These are phyloP conservation scores for Trichoderma pleuroti DNA, from an alignment of 2,329 filamentous ascomycete species.

Conservation along the genomic window DNA sequence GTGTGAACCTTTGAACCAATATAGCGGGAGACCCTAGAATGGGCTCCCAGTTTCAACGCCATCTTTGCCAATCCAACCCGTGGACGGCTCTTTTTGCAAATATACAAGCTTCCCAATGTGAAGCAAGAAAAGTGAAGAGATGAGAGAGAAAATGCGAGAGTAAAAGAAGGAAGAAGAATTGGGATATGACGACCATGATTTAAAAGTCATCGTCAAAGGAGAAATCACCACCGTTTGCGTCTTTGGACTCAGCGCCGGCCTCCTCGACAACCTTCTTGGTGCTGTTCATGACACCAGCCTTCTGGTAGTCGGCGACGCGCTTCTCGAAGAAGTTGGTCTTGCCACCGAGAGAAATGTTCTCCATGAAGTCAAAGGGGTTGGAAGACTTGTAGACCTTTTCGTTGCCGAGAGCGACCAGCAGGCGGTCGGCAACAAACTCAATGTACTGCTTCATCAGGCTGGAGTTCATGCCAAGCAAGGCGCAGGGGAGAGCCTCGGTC, in stretches of 20 bases:
- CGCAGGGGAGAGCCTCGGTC: slow-evolving; percentile 89
- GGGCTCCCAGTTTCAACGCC: slow-evolving; percentile 4
- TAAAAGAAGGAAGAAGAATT: slow-evolving; percentile 12
- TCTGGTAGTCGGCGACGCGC: slow-evolving; percentile 98
- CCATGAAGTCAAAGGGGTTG: slow-evolving; percentile 99
- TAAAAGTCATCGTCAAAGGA: slow-evolving; percentile 97
- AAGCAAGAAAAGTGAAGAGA: not conserved
- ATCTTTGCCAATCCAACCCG: slow-evolving; percentile 17
- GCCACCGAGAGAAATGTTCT: slow-evolving; percentile 96
- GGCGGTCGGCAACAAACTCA: slow-evolving; percentile 96
- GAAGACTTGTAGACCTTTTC: slow-evolving; percentile 86
- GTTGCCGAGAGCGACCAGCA: slow-evolving; percentile 89
- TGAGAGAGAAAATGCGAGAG: not conserved
- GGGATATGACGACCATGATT: slow-evolving; percentile 36
- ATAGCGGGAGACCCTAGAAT: not conserved
- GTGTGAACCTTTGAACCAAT: slow-evolving; percentile 15
- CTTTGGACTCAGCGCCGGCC: slow-evolving; percentile 46
- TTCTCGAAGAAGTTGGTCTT: slow-evolving; percentile 99
- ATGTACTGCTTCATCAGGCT: slow-evolving; percentile 99
- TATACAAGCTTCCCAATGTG: slow-evolving; percentile 12
- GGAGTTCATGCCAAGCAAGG: slow-evolving; percentile 95
- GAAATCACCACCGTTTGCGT: slow-evolving; percentile 72
- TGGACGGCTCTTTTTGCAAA: slow-evolving; percentile 15
- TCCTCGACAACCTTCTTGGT: slow-evolving; percentile 64
- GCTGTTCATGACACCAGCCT: slow-evolving; percentile 96